Evolutionary conservation across 108 stramenopile species (phyloP), one percentile per base, ranked within the genome.

Genomic region (Stephanodiscus minutulus): DNA sequence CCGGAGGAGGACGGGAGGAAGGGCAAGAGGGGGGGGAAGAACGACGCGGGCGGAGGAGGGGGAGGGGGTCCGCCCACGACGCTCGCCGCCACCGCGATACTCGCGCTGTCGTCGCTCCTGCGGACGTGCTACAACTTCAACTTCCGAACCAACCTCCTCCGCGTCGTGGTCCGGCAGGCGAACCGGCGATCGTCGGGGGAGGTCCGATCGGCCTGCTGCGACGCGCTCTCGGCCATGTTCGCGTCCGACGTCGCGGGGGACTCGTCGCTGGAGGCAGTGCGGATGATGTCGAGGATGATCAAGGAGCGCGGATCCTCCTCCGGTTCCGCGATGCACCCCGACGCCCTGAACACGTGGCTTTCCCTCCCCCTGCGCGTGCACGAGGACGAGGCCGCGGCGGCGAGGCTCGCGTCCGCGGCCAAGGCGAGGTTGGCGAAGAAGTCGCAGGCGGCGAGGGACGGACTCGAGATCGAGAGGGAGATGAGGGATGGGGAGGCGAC

Each of bases 351-450:
- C 44, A 83, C 86, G 10, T 91, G 93, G 79, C 44, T 72, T 7
- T 76, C 85, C 10, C 77, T 91, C 24, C 93, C 92, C 20, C 81
- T 96, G 49, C 79, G 91, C 7, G 87, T 90, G 43, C 89, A 96
- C 68, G 87, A 83, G 10, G 92, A 91, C 57, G 95, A 96, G 73
- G 90, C 92, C 0, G 76, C 86, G 48, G 92, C 92, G 24, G 93
- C 90, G 12, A 93, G 91, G 56, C 65, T 92, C 5, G 85, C 86
- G 21, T 59, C 79, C 10, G 65, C 79, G 35, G 89, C 86, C 7
- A 91, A 90, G 62, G 71, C 74, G 5, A 90, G 89, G 67, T 86
- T 84, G 53, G 76, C 82, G 10, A 90, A 89, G 57, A 91, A 91
- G 56, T 71, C 86, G 20, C 84, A 90, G 73, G 48, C 74, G 56